Base-by-base conservation (phyloP, 352 stramenopile genomes). In the Pythium insidiosum region DNA sequence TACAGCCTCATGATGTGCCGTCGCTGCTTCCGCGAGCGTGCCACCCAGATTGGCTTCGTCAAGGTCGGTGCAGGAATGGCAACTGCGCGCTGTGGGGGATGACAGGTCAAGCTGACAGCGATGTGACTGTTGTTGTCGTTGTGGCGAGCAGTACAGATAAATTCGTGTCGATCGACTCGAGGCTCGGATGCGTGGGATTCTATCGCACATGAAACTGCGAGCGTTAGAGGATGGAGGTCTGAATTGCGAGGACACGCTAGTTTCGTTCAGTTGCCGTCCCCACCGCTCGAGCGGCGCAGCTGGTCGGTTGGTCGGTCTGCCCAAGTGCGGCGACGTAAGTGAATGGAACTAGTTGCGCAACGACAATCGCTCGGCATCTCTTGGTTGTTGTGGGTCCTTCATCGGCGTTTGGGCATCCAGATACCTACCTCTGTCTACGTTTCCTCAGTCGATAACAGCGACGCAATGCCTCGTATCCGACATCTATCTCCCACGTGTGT, bases 1-100 rank as follows among this genome's bases (percentile, higher is more conserved):
- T 98, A 98, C 72, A 66, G 89, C 66, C 65, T 98, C 56, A 92
- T 95, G 71, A 96, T 97, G 79, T 98, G 93, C 85, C 87, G 93
- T 69, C 90, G 94, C 55, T 98, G 93, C 79, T 98, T 98, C 84
- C 80, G 90, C 45, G 85, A 97, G 66, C 84, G 90, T 64, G 91
- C 91, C 60, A 90, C 68, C 49, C 75, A 97, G 63, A 98, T 98
- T 73, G 93, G 93, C 51, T 98, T 97, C 71, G 64, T 91, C 59
- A 97, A 97, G 86, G 85, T 96, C 73, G 7, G 20, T n/a, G 11
- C 5, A 42, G n/a, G n/a, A n/a, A n/a, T n/a, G n/a, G n/a, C n/a
- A n/a, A n/a, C n/a, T n/a, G n/a, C n/a, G n/a, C n/a, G n/a, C n/a
- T n/a, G n/a, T n/a, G n/a, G n/a, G n/a, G n/a, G n/a, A n/a, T n/a